Base-by-base conservation (phyloP, 2,329 filamentous ascomycete species). In the Ceratocystis colombiana region DNA sequence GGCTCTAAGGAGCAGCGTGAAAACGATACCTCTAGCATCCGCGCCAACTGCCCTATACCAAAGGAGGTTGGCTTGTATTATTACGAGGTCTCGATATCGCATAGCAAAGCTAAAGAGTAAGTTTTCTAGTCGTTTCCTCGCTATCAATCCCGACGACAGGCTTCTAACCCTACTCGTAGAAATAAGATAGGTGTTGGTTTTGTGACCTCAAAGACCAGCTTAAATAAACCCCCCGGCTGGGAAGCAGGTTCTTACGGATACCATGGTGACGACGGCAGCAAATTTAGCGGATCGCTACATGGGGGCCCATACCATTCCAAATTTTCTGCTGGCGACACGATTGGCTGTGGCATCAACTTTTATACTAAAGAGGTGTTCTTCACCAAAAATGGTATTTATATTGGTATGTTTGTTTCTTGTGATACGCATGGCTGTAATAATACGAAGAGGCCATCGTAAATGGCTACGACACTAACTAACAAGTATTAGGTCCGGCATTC, bases 61-160 rank as follows among this genome's bases (percentile, higher is more conserved):
- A 81, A 85, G 45, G 88, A 96, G 72, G 94, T 89, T 70, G 94
- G 94, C 1, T 87, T 99, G 68, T 99, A 96, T 75, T 99, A 99
- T 74, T 99, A 86, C 73, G 94, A 99, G 73, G 80, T 88, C 28
- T 76, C 76, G 17, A 77, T 85, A 61, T 67, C 82, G 30, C 76
- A 77, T 17, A 79, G 77, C 64, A 82, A 79, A 71, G 76, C 77
- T 69, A 80, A 83, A 55, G 82, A 84, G 81, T 84, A 77, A 65
- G 82, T 46, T 37, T 10, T 20, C 22, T 44, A 6, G 20, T 37
- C 28, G 6, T 28, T 7, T n/a, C 44, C 20, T 7, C 59, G 3
- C 57, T 6, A 37, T 20, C 17, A 4, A 50, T 41, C 10, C 37
- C 3, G 37, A 15, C 12, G 37, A 33, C 55, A 30, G 7, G n/a